Evolutionary conservation across 441 rosid species (phyloP), one percentile per base, ranked within the genome.

Genomic region (Adansonia rubrostipa): DNA sequence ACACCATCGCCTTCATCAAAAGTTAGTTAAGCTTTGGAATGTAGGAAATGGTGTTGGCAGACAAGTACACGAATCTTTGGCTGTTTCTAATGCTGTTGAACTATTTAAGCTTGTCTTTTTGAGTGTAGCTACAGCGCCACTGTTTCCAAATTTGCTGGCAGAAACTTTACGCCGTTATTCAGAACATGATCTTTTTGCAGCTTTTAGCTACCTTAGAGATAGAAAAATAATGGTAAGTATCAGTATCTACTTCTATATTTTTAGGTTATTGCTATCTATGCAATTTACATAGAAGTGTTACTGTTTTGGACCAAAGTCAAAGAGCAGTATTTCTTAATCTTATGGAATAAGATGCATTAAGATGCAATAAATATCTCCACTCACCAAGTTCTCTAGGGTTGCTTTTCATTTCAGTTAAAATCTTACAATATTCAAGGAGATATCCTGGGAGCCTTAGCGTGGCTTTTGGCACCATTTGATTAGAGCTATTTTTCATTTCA

Each of bases 21-120:
- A 81, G 82, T 82, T 88, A 80, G 78, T 82, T 54, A 92, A 85
- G 86, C 84, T 86, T 87, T 82, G 87, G 86, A 89, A 84, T 81
- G 92, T 86, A 82, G 88, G 87, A 75, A 84, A 80, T 79, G 85
- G 84, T 76, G 80, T 83, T 64, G 82, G 77, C 71, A 85, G 87
- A 84, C 86, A 89, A 85, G 87, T 95, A 33, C 80, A 82, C 70
- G 89, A 87, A 64, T 89, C 98, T 71, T 84, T 95, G 91, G 98
- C 99, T 6, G 90, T 92, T 87, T 91, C 99, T 73, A 97, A 87
- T 89, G 99, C 99, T 54, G 88, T 91, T 75, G 99, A 97, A 85
- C 87, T 97, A 80, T 87, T 95, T 82, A 97, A 95, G 92, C 95
- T 97, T 48, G 93, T 93, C 70, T 97, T 97, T 74, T 85, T 97